Conservation (phyloP, 2,329 filamentous ascomycete species). For the Fusarium sp. region DNA sequence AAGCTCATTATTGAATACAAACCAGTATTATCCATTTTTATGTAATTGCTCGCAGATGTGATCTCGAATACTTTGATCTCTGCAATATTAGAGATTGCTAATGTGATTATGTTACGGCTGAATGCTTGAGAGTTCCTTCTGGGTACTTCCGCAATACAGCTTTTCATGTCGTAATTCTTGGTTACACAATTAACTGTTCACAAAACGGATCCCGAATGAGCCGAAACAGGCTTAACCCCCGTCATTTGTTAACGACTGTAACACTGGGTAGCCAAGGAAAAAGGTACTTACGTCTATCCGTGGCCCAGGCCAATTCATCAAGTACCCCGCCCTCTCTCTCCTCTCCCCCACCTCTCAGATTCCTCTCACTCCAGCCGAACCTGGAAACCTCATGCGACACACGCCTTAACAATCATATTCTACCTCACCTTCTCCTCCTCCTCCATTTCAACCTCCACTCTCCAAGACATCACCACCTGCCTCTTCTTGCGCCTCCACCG, state of each 20-base stretch:
- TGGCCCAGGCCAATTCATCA: conserved; percentile 1
- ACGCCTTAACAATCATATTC: conserved; percentile 13
- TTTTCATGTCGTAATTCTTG: not conserved
- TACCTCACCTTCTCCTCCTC: conserved; percentile 2
- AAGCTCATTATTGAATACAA: conserved; percentile 5
- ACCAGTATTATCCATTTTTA: not conserved
- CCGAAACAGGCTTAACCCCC: conserved; percentile 17
- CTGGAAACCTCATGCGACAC: conserved; percentile 29
- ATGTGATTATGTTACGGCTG: no score
- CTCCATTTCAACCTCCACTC: conserved; percentile 19
- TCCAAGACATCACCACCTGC: conserved; percentile 26
- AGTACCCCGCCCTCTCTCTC: conserved; percentile 23
- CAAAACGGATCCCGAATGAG: conserved; percentile 10
- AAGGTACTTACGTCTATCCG: conserved; percentile 2
- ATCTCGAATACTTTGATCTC: no score
- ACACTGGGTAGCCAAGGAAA: conserved; percentile 1
- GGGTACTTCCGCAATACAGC: not conserved
- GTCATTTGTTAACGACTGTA: conserved; percentile 13
- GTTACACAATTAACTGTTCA: conserved; percentile 16
- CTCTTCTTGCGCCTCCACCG: not conserved
- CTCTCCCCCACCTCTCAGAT: conserved; percentile 23
- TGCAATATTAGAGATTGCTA: no score
- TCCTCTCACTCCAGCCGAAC: conserved; percentile 13
- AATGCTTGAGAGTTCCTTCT: not conserved
- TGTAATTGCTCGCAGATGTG: not conserved